Evolutionary conservation across 2,329 filamentous ascomycete species (phyloP).

Genomic region (Fusarium circinatum): DNA sequence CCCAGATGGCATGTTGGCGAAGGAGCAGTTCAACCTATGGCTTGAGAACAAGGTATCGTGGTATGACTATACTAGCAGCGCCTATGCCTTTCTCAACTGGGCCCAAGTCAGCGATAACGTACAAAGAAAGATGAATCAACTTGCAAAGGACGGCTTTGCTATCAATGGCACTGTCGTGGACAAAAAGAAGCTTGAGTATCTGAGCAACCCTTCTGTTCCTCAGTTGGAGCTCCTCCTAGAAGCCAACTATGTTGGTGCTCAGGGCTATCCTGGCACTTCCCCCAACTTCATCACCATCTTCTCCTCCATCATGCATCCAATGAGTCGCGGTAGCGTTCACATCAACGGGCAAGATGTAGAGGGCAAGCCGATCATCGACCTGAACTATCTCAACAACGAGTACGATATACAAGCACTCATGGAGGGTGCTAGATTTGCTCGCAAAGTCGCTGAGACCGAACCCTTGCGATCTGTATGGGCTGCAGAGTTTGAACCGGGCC

Average conservation of each 20-base stretch:
- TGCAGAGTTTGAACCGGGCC: background rate
- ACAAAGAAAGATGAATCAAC: background rate
- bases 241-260: background rate
- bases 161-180: background rate
- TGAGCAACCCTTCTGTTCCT: background rate
- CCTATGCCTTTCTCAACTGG: background rate
- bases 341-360: background rate
- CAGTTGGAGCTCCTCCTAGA: background rate
- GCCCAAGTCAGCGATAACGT: accelerated
- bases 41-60: background rate
- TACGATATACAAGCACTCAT: background rate
- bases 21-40: background rate
- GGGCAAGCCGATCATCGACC: background rate
- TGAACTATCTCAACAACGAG: background rate
- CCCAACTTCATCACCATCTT: background rate
- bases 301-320: background rate
- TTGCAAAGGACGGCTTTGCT: background rate
- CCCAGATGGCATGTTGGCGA: accelerated
- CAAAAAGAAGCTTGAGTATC: background rate
- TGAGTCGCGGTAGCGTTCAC: background rate
- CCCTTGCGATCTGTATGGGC: background rate
- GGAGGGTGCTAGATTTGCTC: background rate
- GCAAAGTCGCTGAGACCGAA: background rate
- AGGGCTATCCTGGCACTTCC: background rate
- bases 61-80: background rate